Conservation (phyloP, 164 flowering plant species). For the Aristolochia contorta region DNA sequence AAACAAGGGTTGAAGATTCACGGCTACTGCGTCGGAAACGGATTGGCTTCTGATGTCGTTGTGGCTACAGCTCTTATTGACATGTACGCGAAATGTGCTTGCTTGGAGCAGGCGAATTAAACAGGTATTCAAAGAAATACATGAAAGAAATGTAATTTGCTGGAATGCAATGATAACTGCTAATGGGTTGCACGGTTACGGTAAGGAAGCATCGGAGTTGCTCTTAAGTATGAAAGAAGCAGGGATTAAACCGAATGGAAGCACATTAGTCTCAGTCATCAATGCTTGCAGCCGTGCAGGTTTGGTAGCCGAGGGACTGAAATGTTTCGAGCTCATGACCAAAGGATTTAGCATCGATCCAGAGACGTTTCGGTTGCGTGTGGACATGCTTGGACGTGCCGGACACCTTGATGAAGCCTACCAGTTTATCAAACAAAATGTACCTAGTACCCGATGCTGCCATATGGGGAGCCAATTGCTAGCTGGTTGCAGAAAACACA, state of each 20-base stretch:
- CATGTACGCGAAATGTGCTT: slow-evolving; percentile 79
- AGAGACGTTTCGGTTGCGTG: slow-evolving; percentile 7
- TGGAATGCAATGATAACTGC: slow-evolving; percentile 9
- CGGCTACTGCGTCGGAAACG: slow-evolving; percentile 1
- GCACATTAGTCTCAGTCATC: slow-evolving; percentile 7
- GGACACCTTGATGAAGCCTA: slow-evolving; percentile 9
- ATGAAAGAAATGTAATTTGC: slow-evolving; percentile 7
- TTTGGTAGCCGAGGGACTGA: slow-evolving; percentile 5
- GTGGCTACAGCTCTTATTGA: slow-evolving; percentile 60
- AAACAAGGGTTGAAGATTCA: slow-evolving; percentile 5
- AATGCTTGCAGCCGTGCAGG: slow-evolving; percentile 11
- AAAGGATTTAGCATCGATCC: background rate
- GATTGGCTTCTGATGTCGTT: slow-evolving; percentile 3
- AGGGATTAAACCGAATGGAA: slow-evolving; percentile 9
- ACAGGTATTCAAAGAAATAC: slow-evolving; percentile 3
- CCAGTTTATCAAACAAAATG: slow-evolving; percentile 3
- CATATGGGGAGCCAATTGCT: slow-evolving; percentile 12
- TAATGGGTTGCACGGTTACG: slow-evolving; percentile 7
- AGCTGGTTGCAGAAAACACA: slow-evolving; percentile 7
- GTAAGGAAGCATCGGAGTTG: slow-evolving; percentile 2
- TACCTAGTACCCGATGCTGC: slow-evolving; percentile 9
- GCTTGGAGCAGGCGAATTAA: slow-evolving; percentile 2
- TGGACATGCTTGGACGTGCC: slow-evolving; percentile 8
- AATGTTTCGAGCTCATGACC: slow-evolving; percentile 7
- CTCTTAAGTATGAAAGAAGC: slow-evolving; percentile 2